Percentiles rank a stretch among this genome's conserved stretches.
phyloP scores from a whole-genome alignment of 139 green algal genomes.

The Chlamydomonas sp. region DNA sequence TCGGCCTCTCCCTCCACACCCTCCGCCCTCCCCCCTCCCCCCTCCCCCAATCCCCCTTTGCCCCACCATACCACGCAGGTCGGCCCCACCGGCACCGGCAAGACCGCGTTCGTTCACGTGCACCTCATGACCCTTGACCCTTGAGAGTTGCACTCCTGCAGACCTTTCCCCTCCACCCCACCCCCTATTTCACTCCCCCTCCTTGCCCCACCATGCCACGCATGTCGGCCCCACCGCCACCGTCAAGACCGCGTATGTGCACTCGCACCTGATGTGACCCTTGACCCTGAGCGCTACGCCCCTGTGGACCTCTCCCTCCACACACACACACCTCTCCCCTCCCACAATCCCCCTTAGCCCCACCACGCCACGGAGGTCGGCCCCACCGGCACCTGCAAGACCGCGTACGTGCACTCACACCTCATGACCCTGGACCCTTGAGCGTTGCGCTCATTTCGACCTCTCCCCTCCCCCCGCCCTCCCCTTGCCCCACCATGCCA shows the following conservation, averaged over 20 bases:
- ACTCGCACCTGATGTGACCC: too few species aligned
- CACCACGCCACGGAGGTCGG: too few species aligned
- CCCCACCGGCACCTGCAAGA: slow-evolving; percentile 60
- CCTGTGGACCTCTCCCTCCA: too few species aligned
- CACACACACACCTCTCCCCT: too few species aligned
- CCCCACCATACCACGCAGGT: slow-evolving; percentile 22
- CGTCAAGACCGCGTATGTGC: too few species aligned
- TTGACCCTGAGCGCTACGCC: too few species aligned
- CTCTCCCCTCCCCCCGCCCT: slow-evolving; percentile 15
- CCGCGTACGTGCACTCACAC: slow-evolving; percentile 33
- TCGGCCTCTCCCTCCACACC: too few species aligned
- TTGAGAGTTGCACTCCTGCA: slow-evolving; percentile 19
- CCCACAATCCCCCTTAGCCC: too few species aligned
- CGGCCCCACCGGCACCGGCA: slow-evolving; percentile 3
- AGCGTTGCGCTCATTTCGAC: background rate
- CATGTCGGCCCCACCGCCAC: slow-evolving; percentile 28
- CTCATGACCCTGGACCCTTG: slow-evolving; percentile 32
- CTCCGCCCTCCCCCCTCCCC: too few species aligned
- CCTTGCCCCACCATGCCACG: background rate
- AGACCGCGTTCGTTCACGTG: slow-evolving; percentile 9
- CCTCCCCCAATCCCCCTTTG: slow-evolving; percentile 19
- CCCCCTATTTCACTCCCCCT: background rate
- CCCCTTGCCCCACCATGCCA: slow-evolving; percentile 17
- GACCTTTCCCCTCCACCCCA: too few species aligned
- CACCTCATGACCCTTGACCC: slow-evolving; percentile 25